Conservation (phyloP, 225 moss, liverwort and hornwort species). For the Pseudisothecium myosuroides region DNA sequence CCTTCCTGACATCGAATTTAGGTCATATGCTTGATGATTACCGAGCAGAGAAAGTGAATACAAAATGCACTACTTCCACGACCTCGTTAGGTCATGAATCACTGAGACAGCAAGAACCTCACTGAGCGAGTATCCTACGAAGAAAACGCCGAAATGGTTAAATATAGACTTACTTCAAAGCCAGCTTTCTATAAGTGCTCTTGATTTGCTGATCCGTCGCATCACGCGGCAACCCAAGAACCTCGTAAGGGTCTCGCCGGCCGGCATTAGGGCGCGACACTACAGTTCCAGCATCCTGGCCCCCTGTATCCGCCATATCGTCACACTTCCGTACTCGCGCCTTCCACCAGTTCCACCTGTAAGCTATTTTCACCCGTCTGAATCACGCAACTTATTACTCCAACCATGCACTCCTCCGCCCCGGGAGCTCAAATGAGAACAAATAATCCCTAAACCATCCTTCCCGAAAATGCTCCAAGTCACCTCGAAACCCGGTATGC, state of each 20-base stretch:
- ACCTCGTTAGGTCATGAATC: background rate
- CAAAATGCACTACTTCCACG: background rate
- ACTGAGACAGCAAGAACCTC: background rate
- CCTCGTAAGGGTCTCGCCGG: constrained; percentile 92
- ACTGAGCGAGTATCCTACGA: background rate
- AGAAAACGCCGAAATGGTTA: background rate
- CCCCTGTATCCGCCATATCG: constrained; percentile 64
- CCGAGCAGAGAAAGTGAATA: background rate
- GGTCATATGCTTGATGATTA: background rate
- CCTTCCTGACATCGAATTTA: background rate
- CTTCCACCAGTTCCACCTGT: background rate
- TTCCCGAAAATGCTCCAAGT: background rate
- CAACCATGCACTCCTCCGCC: background rate
- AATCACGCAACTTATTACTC: background rate
- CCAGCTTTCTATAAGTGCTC: constrained; percentile 85
- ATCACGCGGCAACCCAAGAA: constrained; percentile 75
- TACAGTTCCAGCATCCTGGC: constrained; percentile 41
- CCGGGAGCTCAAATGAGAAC: background rate
- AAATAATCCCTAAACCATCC: background rate
- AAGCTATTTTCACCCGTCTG: background rate
- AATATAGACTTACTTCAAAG: constrained; percentile 65
- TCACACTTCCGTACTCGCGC: background rate
- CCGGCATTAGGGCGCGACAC: constrained; percentile 39
- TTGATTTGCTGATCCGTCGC: constrained; percentile 92
- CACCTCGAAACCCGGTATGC: background rate